Evolutionary conservation across 345 rosid genomes (phyloP), one percentile per base, ranked within the genome.

Genomic region (Cardamine resedifolia): DNA sequence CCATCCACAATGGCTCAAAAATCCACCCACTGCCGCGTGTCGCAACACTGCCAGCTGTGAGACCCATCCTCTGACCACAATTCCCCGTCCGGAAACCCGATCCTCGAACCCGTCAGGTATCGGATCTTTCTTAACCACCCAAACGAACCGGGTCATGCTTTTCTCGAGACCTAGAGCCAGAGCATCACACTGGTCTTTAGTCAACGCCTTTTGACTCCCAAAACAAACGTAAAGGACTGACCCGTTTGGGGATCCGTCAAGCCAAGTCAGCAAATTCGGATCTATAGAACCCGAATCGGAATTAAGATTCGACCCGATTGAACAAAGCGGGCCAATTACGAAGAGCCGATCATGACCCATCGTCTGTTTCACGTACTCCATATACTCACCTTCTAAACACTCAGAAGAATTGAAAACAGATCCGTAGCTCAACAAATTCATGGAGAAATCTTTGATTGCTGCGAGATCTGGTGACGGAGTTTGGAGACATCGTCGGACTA

Each of bases 1-100:
- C 96, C 96, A 90, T n/a, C 96, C 91, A 45, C 91, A 86, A 12
- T 87, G 96, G 58, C 85, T 87, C 72, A 90, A 66, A 48, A 90
- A 90, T 51, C 82, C 83, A 23, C 87, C 90, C 10, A 86, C 83
- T 0, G 85, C 86, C 18, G 50, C 64, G 82, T 90, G 95, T 31
- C 70, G 70, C 75, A 90, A 74, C 8, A 88, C 53, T 26, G 2
- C 38, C 64, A 71, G 80, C 67, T 90, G 94, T 0, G 87, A 85
- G 2, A 76, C 91, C 96, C 94, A 90, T 2, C 78, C 88, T n/a
- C 53, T 74, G 0, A 81, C 30, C 10, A 86, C 80, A 36, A 73
- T 0, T 72, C 85, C 53, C 82, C 83, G 16, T 74, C 81, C 70
- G 76, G 84, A 31, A 80, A 85, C 72, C 86, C 86, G 5, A 5